These are phyloP conservation scores for Saraca asoca DNA, from an alignment of 331 rosid genomes.

Conservation along the genomic window DNA sequence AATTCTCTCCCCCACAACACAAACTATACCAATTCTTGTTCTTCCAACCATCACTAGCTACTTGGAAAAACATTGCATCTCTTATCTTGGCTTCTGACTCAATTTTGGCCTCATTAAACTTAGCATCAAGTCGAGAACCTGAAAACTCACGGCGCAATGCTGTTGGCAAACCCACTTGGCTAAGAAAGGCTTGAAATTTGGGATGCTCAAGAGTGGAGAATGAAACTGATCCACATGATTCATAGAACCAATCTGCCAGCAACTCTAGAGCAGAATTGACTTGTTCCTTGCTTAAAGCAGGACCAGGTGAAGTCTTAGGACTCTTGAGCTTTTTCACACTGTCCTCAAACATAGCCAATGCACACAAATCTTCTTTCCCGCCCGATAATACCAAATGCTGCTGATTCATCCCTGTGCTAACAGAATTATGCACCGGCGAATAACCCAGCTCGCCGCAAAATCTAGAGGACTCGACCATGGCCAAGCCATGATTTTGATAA, in stretches of 20 bases:
- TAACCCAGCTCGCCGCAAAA: conserved; percentile 46
- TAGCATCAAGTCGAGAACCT: conserved; percentile 79
- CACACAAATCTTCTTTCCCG: conserved; percentile 82
- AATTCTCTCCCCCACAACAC: conserved; percentile 55
- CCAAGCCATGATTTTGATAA: conserved; percentile 61
- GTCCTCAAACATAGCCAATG: conserved; percentile 85
- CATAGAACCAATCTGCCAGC: conserved; percentile 86
- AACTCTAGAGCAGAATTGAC: conserved; percentile 72
- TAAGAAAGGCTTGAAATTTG: conserved; percentile 74
- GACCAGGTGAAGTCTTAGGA: conserved; percentile 65
- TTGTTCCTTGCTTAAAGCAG: conserved; percentile 71
- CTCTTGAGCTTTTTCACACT: conserved; percentile 87
- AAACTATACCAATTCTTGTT: conserved; percentile 43
- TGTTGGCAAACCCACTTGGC: conserved; percentile 77
- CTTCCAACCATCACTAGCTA: conserved; percentile 89
- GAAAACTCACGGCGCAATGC: conserved; percentile 57
- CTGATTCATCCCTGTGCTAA: conserved; percentile 41
- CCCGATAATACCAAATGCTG: conserved; percentile 80
- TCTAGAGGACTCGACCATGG: conserved; percentile 66
- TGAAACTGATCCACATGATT: conserved; percentile 85
- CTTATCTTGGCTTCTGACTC: conserved; percentile 78
- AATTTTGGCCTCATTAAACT: conserved; percentile 67
- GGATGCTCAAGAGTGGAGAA: conserved; percentile 72
- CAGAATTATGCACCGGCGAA: conserved; percentile 49
- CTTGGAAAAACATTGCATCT: conserved; percentile 85